Evolutionary conservation across 129 eudicot species (phyloP), one percentile per base, ranked within the genome.

Genomic region (Scalesia atractyloides): DNA sequence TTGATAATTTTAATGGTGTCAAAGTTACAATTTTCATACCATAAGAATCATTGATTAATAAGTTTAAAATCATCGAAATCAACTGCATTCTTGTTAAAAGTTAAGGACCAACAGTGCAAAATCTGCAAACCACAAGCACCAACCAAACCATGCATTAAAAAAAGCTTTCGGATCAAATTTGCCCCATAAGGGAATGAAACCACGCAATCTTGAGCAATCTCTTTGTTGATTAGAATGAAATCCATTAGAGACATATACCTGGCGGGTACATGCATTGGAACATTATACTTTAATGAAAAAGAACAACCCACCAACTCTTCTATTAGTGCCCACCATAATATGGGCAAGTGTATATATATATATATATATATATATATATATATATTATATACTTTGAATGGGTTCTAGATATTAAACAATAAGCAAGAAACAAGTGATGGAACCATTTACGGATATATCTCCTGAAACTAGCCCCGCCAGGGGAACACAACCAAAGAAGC

Each of bases 401-500:
- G 67, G 76, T 44, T 16, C 54, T 33, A 73, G 67, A 72, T 75
- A 66, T 65, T 63, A 26, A 60, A 53, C 48, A 54, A 41, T 66
- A 75, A 53, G 73, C 78, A 63, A 76, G 52, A 43, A 33, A 77
- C 69, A 62, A 73, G 71, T 30, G 24, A 15, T 33, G 51, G 75
- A 81, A 16, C 79, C 86, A 15, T 15, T 30, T 73, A 63, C 80
- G 84, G 90, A 85, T 85, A 85, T 85, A 84, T 76, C 82, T 66
- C 84, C 88, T 88, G 83, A 85, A 62, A 54, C 36, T 66, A 76
- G 90, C 48, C 82, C 95, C 78, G 64, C 80, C 24, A 9, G 36
- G 84, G 95, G 84, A 78, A 83, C 90, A 85, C 37, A 80, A 82
- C 79, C 67, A 75, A 66, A 74, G 90, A 82, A 81, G 82, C 86